Evolutionary conservation across 192 early-diverging fungal genomes (phyloP), one percentile per base, ranked within the genome.

Genomic region (Geranomyces michiganensis): DNA sequence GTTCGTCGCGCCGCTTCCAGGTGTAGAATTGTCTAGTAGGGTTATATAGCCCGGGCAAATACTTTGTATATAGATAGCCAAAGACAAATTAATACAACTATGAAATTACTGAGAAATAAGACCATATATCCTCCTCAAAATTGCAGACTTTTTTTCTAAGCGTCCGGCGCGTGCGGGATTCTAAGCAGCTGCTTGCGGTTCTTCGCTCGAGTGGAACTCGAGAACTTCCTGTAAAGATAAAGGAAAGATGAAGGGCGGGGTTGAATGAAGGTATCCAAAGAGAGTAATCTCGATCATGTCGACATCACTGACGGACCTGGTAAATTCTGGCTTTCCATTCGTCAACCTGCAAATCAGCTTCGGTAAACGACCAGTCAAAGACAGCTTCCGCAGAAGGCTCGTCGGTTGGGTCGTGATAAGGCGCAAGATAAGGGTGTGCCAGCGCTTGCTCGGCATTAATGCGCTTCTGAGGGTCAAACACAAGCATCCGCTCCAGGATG

Each of bases 321-420:
- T 77, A 77, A 32, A 77, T 77, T 48, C 70, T 31, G 17, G 65
- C 27, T 62, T 78, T 78, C 72, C 76, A 78, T 44, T 74, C 76
- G 22, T 78, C 72, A 6, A 75, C 72, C 27, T 41, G 76, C 47
- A 78, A 32, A 32, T 97, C 93, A 0, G 91, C 91, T 60, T 96
- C 94, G 62, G 92, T 94, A 79, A 95, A 96, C 14, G 93, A 93
- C 96, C 96, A 97, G 79, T 97, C 93, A 78, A 97, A 97, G 4
- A 68, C 75, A 13, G 63, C 26, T 21, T 85, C 87, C 30, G 92
- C 92, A 19, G 80, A 81, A 12, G 94, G 94, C 77, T 97, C 95
- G 73, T 94, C 93, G 26, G 88, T 81, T 53, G 91, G 90, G 79
- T 97, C 95, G 76, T 96, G 93, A 76, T 94, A 96, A 13, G 90